Evolutionary conservation across 1,139 yeast genomes (phyloP).

Genomic region (Geotrichum siamense): DNA sequence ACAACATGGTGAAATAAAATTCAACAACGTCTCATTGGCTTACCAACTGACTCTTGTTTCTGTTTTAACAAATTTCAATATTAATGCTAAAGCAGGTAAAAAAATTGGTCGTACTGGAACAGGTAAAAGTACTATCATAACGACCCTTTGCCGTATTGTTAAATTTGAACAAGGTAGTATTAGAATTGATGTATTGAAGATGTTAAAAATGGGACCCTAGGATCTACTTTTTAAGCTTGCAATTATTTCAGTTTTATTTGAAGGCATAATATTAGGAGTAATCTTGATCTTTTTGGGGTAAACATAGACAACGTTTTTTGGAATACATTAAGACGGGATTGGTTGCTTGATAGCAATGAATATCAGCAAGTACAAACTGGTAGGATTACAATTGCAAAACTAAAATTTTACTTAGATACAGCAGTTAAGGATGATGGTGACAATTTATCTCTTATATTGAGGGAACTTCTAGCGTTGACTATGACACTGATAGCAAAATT

Average conservation of each 20-base stretch:
- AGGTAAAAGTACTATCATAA: conserved; percentile 65
- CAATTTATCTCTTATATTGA: conserved; percentile 71
- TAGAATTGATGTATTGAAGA: conserved; percentile 54
- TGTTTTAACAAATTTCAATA: conserved; percentile 51
- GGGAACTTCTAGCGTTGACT: conserved; percentile 71
- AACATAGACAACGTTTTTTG: conserved; percentile 48
- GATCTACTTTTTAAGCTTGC: conserved; percentile 53
- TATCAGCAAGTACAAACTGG: conserved; percentile 30
- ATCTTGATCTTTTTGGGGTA: conserved; percentile 58
- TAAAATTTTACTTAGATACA: conserved; percentile 62
- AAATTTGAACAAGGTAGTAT: conserved; percentile 51
- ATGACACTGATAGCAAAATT: conserved; percentile 65
- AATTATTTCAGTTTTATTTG: conserved; percentile 64
- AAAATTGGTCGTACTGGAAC: conserved; percentile 77
- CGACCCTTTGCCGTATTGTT: conserved; percentile 54
- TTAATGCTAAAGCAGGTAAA: conserved; percentile 47
- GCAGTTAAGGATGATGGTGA: conserved; percentile 65
- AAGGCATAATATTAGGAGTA: conserved; percentile 58
- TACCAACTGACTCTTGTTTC: conserved; percentile 73
- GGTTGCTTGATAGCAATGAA: conserved; percentile 45
- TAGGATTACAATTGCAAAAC: conserved; percentile 6
- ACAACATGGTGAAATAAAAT: conserved; percentile 46
- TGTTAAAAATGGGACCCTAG: conserved; percentile 48
- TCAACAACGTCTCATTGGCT: conserved; percentile 52
- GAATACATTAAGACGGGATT: conserved; percentile 55